phyloP scores from a whole-genome alignment of 352 stramenopile genomes.

The Globisporangium splendens region DNA sequence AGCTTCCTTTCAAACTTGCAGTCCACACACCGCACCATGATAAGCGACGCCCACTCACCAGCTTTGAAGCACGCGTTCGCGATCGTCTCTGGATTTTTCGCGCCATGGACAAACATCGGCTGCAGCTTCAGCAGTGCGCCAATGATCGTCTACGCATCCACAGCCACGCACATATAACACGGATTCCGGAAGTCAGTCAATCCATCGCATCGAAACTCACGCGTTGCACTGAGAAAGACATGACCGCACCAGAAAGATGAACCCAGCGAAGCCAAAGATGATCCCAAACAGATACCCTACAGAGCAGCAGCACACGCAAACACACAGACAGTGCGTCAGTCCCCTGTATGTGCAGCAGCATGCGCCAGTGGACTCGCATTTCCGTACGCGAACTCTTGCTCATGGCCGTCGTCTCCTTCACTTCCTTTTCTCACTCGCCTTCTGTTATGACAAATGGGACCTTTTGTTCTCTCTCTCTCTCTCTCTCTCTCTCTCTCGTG shows the following conservation, averaged over 20 bases:
- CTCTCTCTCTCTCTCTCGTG: too few relatives aligned
- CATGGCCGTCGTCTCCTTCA: conserved; percentile 6
- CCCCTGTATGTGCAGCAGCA: too few relatives aligned
- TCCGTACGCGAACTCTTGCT: conserved; percentile 18
- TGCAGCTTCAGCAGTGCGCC: conserved; percentile 73
- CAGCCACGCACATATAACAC: conserved; percentile 6
- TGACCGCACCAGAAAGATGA: conserved; percentile 66
- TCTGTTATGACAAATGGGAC: conserved; percentile 2
- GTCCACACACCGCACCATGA: neutral
- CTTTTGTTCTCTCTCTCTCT: neutral
- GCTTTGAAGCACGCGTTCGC: conserved; percentile 77
- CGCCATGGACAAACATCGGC: conserved; percentile 63
- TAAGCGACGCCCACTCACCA: conserved; percentile 28
- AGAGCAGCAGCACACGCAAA: neutral
- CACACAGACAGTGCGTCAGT: too few relatives aligned
- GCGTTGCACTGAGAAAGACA: neutral
- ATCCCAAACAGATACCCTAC: conserved; percentile 70
- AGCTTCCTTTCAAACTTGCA: too few relatives aligned
- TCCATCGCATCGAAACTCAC: neutral
- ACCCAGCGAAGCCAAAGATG: conserved; percentile 75
- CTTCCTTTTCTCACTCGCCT: conserved; percentile 6
- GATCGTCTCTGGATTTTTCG: conserved; percentile 68
- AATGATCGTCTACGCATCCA: conserved; percentile 48
- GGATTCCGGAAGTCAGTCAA: too few relatives aligned
- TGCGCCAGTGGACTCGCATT: neutral